These are phyloP conservation scores for Plasmopara viticola DNA, from an alignment of 352 stramenopile genomes.

Conservation along the genomic window DNA sequence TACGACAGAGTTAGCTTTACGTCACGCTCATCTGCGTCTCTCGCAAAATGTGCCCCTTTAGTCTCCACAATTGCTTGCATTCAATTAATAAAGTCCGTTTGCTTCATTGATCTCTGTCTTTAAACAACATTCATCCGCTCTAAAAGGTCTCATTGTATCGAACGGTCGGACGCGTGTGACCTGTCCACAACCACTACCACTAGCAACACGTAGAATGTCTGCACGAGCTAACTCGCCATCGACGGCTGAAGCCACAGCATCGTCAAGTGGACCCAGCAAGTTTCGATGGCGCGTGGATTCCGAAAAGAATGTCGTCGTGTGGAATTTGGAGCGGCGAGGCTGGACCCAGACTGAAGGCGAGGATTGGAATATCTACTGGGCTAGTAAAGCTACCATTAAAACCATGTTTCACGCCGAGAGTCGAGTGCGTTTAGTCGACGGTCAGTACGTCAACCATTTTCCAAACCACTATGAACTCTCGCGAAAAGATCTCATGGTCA, in stretches of 20 bases:
- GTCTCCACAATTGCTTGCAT: too few relatives aligned
- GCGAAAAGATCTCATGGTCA: conserved; percentile 91
- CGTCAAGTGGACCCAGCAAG: conserved; percentile 12
- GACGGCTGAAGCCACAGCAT: conserved; percentile 3
- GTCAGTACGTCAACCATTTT: conserved; percentile 80
- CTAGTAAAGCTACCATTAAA: conserved; percentile 84
- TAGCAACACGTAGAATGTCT: not conserved
- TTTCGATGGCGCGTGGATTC: conserved; percentile 65
- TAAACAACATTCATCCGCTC: not conserved
- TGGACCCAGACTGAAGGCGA: conserved; percentile 79
- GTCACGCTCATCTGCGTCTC: too few relatives aligned
- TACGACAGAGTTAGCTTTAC: too few relatives aligned
- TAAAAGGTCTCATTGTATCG: not conserved
- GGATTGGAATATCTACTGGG: conserved; percentile 94
- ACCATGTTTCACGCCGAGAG: conserved; percentile 87
- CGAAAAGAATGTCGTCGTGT: conserved; percentile 78
- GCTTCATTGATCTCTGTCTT: too few relatives aligned
- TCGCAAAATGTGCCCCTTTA: too few relatives aligned
- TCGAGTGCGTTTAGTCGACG: conserved; percentile 47
- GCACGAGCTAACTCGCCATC: conserved; percentile 6
- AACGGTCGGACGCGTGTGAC: conserved; percentile 5
- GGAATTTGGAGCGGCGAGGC: conserved; percentile 79
- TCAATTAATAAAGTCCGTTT: too few relatives aligned
- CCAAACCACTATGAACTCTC: conserved; percentile 91
- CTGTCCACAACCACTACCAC: not conserved